Evolutionary conservation across 768 basidiomycete species (phyloP).

Genomic region (Mycena galopus): DNA sequence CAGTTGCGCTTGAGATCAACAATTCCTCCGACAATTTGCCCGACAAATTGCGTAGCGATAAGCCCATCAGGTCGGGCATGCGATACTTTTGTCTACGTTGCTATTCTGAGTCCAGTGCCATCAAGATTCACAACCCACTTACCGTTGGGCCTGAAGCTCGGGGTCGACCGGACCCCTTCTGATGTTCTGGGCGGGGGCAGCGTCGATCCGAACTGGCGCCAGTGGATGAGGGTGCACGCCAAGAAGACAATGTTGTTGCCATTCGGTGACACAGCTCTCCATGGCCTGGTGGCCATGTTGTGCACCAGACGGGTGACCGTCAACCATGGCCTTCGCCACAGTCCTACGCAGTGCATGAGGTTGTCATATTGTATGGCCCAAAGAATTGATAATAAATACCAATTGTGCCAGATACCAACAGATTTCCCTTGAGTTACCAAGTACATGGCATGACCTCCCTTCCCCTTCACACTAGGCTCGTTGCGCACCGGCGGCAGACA

Average conservation of each 20-base stretch:
- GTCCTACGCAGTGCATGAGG: neutral
- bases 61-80: too few species aligned
- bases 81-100: too few species aligned
- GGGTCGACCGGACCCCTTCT: too few species aligned
- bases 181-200: too few species aligned
- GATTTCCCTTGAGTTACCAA: neutral
- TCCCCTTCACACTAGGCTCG: neutral
- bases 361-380: too few species aligned
- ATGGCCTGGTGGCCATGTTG: neutral
- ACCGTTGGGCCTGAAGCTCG: too few species aligned
- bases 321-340: neutral
- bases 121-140: too few species aligned
- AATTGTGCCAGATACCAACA: neutral
- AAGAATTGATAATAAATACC: too few species aligned
- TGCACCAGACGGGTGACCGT: neutral
- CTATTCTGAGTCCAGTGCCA: too few species aligned
- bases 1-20: too few species aligned
- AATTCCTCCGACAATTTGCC: neutral
- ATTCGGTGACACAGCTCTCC: neutral
- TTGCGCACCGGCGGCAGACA: neutral
- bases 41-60: neutral
- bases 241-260: conserved; percentile 6
- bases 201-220: neutral
- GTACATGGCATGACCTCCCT: neutral
- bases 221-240: conserved; percentile 3